Conservation (phyloP, 352 stramenopile species). For the Globisporangium solare region DNA sequence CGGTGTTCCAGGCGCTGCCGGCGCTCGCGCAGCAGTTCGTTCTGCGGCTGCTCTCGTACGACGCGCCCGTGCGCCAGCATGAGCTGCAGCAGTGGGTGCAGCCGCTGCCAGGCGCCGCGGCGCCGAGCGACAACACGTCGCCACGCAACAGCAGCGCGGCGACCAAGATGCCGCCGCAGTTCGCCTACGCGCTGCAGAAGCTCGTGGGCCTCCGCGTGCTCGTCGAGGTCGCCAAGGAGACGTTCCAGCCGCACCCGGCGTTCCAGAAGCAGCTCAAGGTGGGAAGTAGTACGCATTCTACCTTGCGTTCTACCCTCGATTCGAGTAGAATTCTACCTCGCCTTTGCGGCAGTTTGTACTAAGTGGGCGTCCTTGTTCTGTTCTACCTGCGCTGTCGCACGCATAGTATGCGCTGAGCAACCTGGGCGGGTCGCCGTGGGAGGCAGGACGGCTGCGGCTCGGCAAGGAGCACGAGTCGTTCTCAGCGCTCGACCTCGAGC, state of each 20-base stretch:
- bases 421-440: slow-evolving; percentile 73
- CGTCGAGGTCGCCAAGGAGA: slow-evolving; percentile 22
- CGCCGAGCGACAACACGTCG: background rate
- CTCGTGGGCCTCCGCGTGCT: slow-evolving; percentile 61
- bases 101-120: slow-evolving; percentile 14
- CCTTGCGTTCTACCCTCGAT: no score
- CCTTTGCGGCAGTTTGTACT: background rate
- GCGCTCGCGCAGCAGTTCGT: slow-evolving; percentile 88
- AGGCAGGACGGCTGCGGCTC: slow-evolving; percentile 40
- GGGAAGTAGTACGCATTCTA: background rate
- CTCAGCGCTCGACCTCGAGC: slow-evolving; percentile 44
- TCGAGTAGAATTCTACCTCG: no score
- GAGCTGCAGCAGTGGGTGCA: slow-evolving; percentile 73
- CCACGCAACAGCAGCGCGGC: slow-evolving; percentile 3
- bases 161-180: slow-evolving; percentile 41
- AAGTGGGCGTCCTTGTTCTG: background rate
- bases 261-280: slow-evolving; percentile 70
- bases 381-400: no score
- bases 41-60: slow-evolving; percentile 78
- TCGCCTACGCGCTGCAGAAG: slow-evolving; percentile 48
- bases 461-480: slow-evolving; percentile 44
- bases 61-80: slow-evolving; percentile 35
- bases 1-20: slow-evolving; percentile 83
- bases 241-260: slow-evolving; percentile 40
- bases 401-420: slow-evolving; percentile 56